A percentile compares a stretch with the other conserved stretches of the same genome.
phyloP scores from a whole-genome alignment of 495 filamentous ascomycete species.

The Baudoinia panamericana region DNA sequence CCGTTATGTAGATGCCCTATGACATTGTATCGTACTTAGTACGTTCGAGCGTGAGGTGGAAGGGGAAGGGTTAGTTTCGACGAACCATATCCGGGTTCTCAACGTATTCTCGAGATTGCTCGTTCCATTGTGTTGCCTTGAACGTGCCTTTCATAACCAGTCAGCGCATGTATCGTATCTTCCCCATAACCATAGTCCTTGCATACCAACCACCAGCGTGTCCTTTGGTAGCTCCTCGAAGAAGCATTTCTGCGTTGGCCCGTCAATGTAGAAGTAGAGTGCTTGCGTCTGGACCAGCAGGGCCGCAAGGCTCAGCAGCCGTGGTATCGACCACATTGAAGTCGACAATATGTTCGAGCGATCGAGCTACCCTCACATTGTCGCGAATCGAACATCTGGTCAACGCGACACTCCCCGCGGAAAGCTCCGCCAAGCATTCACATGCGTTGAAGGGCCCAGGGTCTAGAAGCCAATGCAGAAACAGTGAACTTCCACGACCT shows the following conservation, averaged over 20 bases:
- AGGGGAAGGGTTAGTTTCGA: background rate
- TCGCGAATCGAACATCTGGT: too few relatives aligned
- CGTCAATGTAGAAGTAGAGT: conserved; percentile 93
- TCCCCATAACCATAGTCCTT: background rate
- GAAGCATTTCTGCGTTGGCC: conserved; percentile 73
- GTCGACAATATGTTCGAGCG: too few relatives aligned
- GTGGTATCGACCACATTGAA: conserved; percentile 33
- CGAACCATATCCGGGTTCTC: conserved; percentile 44
- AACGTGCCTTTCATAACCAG: conserved; percentile 52
- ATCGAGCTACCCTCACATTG: too few relatives aligned
- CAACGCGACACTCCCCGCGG: too few relatives aligned
- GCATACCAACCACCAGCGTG: conserved; percentile 78
- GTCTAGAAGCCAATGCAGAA: too few relatives aligned
- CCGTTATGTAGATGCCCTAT: conserved; percentile 75
- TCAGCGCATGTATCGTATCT: conserved; percentile 1
- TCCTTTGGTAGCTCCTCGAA: conserved; percentile 97
- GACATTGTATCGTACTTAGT: conserved; percentile 29
- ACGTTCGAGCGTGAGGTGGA: background rate
- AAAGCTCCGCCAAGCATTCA: too few relatives aligned
- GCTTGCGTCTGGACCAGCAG: conserved; percentile 53
- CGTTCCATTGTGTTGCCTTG: conserved; percentile 66
- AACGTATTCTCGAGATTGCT: conserved; percentile 47
- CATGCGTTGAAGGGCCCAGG: too few relatives aligned
- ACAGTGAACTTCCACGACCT: too few relatives aligned
- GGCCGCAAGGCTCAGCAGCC: conserved; percentile 26